Evolutionary conservation across 495 filamentous ascomycete genomes (phyloP), one percentile per base, ranked within the genome.

Genomic region (Thermochaetoides thermophila): DNA sequence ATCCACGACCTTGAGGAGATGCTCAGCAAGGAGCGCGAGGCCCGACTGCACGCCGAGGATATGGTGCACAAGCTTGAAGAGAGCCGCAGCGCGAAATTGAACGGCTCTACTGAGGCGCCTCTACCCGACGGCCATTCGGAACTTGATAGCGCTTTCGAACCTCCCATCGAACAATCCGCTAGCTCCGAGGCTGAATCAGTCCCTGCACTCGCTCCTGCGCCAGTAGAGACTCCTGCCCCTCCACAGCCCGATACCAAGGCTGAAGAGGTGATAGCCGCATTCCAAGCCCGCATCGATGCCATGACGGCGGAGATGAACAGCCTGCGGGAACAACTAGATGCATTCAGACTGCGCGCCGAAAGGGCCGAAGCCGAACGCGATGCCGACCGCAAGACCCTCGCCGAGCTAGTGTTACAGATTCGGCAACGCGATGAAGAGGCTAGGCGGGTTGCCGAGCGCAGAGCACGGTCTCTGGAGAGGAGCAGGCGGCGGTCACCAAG

Each of bases 361-460:
- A 71, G 60, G 29, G 85, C 86, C 3, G 84, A 94, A 49, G 61
- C 66, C 13, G 84, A 93, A 40, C 66, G 70, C 17, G 64, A 69
- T 36, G 59, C 66, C 23, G 67, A 73, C 30, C 73, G 76, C 32
- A 76, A 76, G 49, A 81, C 76, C 1, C 57, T 97, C 15, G 76
- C 78, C 0, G 84, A 94, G 49, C 87, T 95, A 84, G 76, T 95
- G 11, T 72, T 81, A 44, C 78, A 77, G 18, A 74, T 92, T 27
- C 71, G 82, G 29, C 63, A 63, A 41, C 76, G 76, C 35, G 76
- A 84, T 21, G 69, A 73, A 34, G 50, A 50, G 5, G 53, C 48
- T 23, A 42, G 46, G 29, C 52, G 43, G 15, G 48, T 35, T 3
- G 42, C 49, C 8, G 48, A 51, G 32, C 39, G 42, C 14, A 46